phyloP scores from a whole-genome alignment of 352 stramenopile species.

The Phytophthora citricola region DNA sequence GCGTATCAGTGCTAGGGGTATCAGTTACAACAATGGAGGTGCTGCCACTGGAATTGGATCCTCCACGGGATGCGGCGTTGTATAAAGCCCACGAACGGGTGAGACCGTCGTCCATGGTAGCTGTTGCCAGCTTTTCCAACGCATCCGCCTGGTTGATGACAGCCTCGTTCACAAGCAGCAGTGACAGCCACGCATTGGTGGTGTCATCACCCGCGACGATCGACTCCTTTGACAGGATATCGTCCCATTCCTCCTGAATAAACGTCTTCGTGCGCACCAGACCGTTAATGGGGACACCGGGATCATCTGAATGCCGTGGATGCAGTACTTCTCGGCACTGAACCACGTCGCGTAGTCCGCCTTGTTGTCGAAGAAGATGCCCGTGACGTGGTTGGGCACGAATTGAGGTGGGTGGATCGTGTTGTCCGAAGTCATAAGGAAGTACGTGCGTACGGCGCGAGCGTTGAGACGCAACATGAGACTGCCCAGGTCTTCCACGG shows the following conservation, averaged over 20 bases:
- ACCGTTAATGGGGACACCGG: slow-evolving; percentile 75
- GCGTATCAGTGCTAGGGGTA: slow-evolving; percentile 20
- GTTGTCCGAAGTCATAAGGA: slow-evolving; percentile 77
- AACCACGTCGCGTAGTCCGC: slow-evolving; percentile 82
- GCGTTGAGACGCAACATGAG: slow-evolving; percentile 81
- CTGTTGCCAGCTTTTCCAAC: slow-evolving; percentile 49
- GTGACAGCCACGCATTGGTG: slow-evolving; percentile 70
- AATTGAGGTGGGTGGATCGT: slow-evolving; percentile 71
- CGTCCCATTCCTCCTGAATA: slow-evolving; percentile 78
- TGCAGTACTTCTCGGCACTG: slow-evolving; percentile 78
- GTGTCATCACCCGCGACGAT: slow-evolving; percentile 56
- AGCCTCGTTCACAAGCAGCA: slow-evolving; percentile 80
- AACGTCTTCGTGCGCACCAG: slow-evolving; percentile 68
- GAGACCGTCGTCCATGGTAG: slow-evolving; percentile 71
- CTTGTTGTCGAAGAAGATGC: slow-evolving; percentile 86
- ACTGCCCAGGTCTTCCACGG: slow-evolving; percentile 71
- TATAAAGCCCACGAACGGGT: slow-evolving; percentile 78
- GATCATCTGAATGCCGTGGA: slow-evolving; percentile 88
- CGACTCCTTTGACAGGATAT: slow-evolving; percentile 73
- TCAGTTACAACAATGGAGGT: slow-evolving; percentile 12
- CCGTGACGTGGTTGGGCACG: slow-evolving; percentile 77
- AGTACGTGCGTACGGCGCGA: slow-evolving; percentile 72
- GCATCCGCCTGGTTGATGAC: slow-evolving; percentile 61
- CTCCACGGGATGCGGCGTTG: slow-evolving; percentile 53
- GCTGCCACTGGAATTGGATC: slow-evolving; percentile 24